phyloP scores from a whole-genome alignment of 1,284 basidiomycete genomes.

The Irpex rosettiformis region DNA sequence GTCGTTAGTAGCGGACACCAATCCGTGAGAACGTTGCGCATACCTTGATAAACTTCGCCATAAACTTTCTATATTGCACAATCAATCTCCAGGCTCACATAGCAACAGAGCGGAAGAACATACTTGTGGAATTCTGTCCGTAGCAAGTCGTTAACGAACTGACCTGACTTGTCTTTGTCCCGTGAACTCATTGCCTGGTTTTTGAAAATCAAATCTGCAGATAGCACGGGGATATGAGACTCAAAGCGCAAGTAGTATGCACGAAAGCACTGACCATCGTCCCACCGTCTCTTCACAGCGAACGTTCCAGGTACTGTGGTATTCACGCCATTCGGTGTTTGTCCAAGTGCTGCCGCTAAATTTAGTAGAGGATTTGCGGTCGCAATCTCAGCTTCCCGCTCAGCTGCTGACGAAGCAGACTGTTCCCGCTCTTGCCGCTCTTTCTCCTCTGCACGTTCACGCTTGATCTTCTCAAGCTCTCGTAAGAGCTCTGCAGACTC shows the following conservation, averaged over 20 bases:
- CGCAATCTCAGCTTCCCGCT: slow-evolving; percentile 79
- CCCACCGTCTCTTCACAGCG: slow-evolving; percentile 91
- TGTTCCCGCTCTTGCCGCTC: slow-evolving; percentile 77
- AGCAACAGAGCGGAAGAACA: slow-evolving; percentile 27
- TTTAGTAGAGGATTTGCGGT: slow-evolving; percentile 85
- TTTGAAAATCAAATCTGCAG: slow-evolving; percentile 89
- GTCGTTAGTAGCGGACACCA: background rate
- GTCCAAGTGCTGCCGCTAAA: slow-evolving; percentile 83
- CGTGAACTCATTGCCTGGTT: slow-evolving; percentile 80
- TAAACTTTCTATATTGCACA: slow-evolving; percentile 57
- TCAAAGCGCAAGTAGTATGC: background rate
- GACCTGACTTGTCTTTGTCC: slow-evolving; percentile 70
- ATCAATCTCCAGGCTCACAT: slow-evolving; percentile 9
- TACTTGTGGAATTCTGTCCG: slow-evolving; percentile 91
- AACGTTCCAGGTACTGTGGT: slow-evolving; percentile 82
- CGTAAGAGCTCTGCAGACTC: slow-evolving; percentile 90
- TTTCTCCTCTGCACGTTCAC: slow-evolving; percentile 91
- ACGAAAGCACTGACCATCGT: slow-evolving; percentile 64
- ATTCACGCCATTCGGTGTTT: slow-evolving; percentile 58
- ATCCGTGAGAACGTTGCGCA: slow-evolving; percentile 7
- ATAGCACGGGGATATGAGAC: slow-evolving; percentile 1
- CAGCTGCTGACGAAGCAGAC: slow-evolving; percentile 59
- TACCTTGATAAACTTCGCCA: slow-evolving; percentile 77
- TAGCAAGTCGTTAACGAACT: slow-evolving; percentile 91
- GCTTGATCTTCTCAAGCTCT: slow-evolving; percentile 94